Conservation (phyloP, 257 asterid species). For the Buddleja alternifolia region DNA sequence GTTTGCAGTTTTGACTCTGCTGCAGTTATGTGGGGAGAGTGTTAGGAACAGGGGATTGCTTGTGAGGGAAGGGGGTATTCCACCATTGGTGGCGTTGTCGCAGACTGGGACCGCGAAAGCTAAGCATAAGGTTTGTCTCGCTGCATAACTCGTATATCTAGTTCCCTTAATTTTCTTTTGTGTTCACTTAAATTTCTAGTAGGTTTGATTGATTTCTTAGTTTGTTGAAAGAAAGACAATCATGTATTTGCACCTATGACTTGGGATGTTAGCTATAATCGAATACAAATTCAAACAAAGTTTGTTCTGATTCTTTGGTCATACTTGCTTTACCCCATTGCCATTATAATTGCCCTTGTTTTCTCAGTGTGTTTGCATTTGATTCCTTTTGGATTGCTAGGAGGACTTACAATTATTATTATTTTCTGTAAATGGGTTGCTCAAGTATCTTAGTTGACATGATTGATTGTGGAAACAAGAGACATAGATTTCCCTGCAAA, state of each 20-base stretch:
- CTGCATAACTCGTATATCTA: background rate
- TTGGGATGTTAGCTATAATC: conserved; percentile 4
- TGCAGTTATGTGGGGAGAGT: conserved; percentile 80
- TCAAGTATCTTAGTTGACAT: conserved; percentile 24
- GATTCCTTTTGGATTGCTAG: conserved; percentile 8
- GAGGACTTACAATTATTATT: background rate
- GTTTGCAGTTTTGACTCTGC: conserved; percentile 79
- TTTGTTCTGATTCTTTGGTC: conserved; percentile 9
- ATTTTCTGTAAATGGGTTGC: conserved; percentile 14
- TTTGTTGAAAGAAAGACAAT: background rate
- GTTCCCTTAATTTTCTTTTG: background rate
- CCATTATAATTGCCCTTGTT: background rate
- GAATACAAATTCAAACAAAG: background rate
- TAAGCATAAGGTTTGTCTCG: conserved; percentile 76
- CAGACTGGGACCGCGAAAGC: conserved; percentile 90
- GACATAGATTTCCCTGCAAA: conserved; percentile 20
- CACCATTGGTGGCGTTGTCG: conserved; percentile 92
- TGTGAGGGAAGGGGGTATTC: conserved; percentile 95
- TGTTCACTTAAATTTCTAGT: background rate
- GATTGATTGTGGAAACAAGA: conserved; percentile 26
- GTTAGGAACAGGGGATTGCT: conserved; percentile 78
- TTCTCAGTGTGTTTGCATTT: conserved; percentile 17
- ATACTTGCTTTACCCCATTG: conserved; percentile 12
- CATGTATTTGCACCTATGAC: background rate
- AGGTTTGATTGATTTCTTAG: background rate